Evolutionary conservation across 2,329 filamentous ascomycete genomes (phyloP), one percentile per base, ranked within the genome.

Genomic region (Dryadomyces quercivorus): DNA sequence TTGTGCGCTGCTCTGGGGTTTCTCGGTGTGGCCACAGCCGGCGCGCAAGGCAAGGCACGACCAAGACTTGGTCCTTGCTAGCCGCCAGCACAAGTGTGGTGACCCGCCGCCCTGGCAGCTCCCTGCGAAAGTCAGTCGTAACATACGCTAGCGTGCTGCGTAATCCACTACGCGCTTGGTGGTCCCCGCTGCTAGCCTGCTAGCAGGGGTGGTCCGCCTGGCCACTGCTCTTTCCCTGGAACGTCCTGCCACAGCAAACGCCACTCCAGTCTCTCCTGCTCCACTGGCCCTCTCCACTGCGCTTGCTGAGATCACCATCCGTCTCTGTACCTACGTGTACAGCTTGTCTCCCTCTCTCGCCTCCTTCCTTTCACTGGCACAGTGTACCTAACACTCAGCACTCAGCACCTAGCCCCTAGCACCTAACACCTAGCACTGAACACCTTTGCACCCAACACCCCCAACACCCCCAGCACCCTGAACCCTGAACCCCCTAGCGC

Each of bases 81-180:
- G 50, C 50, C 16, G 22, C 43, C 43, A 53, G 51, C 51, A 50
- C 34, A 42, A 42, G 49, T 50, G 48, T 50, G 48, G 20, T 40
- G 56, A 57, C 54, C 56, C 56, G 53, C 53, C 53, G 52, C 40
- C 49, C 40, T 55, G 52, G 53, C 53, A 38, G 52, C 40, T 40
- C 50, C 40, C 48, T 47, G 52, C 13, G 48, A 50, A 20, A 42
- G 31, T 21, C 36, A 21, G 20, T 42, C 40, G 40, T 44, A 42
- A 22, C 20, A 52, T 58, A 50, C 57, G 53, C 55, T 59, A 59
- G 57, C 50, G 55, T 47, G 51, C 55, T 58, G 55, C 55, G 57
- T 57, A 59, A 55, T 55, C 55, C 57, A 56, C 57, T 57, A 51
- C 51, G 26, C 55, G 57, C 53, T 59, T 55, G 53, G 53, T 50